Evolutionary conservation across 768 basidiomycete species (phyloP), one percentile per base, ranked within the genome.

Genomic region (Tephrocybe sp.): DNA sequence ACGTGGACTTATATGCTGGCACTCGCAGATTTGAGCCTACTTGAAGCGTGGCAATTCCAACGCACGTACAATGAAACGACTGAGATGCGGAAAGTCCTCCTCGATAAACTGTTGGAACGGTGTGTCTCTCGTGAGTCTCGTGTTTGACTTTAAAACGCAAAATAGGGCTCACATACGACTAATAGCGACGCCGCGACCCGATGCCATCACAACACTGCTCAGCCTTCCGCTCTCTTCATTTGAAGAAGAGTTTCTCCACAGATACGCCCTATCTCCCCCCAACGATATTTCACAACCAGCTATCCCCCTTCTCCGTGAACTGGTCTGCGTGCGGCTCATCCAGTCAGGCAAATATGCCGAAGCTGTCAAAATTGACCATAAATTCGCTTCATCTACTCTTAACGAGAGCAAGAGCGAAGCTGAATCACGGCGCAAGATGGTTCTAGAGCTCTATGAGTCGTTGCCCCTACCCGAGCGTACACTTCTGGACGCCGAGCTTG

Each of bases 41-140:
- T 77, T 49, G 84, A 89, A 42, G 89, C 89, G 4, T 92, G 89
- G 90, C 72, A 76, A 44, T 91, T 80, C 60, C 83, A 88, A 54
- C 74, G 85, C 13, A 82, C 82, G 0, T 91, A 90, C 58, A 75
- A 74, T 26, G 87, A 92, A 57, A 65, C 59, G 9, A 73, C 76
- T 30, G 68, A 75, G 22, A 78, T 75, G 19, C 79, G 86, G 2
- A 63, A 73, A 12, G 71, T 80, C 35, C 64, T 91, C 8, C 65
- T 87, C 15, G 67, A 68, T 44, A 86, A 80, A 56, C 66, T 89
- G 13, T 59, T 90, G 2, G 77, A 79, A 44, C 90, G 86, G 86
- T 79, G 77, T 57, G 69, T 90, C 45, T 76, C 75, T 40, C 85
- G 89, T 91, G 64, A 60, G 87, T 79, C 5, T 35, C 22, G 15